These are phyloP conservation scores for Seiridium cupressi DNA, from an alignment of 2,329 filamentous ascomycete species.

Conservation along the genomic window DNA sequence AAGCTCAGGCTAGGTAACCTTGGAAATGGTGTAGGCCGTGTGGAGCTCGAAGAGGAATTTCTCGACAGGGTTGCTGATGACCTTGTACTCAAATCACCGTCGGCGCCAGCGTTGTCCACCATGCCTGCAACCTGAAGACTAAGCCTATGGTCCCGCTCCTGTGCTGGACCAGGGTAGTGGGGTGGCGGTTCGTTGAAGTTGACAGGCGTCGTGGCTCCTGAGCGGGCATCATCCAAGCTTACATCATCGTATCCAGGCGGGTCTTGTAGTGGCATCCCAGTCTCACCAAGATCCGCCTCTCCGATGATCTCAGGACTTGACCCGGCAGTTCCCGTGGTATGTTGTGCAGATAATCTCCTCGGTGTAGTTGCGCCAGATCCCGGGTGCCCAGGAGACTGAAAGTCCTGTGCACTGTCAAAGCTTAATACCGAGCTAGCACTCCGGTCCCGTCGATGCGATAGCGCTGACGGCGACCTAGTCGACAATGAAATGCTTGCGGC, in stretches of 20 bases:
- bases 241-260: conserved; percentile 56
- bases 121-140: conserved; percentile 29
- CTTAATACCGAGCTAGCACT: conserved; percentile 57
- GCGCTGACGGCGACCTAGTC: conserved; percentile 20
- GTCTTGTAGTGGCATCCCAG: conserved; percentile 38
- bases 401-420: conserved; percentile 43
- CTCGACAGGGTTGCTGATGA: background rate
- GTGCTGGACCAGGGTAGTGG: conserved; percentile 41
- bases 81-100: conserved; percentile 20
- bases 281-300: conserved; percentile 49
- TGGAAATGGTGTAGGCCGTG: conserved; percentile 24
- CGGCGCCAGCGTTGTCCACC: conserved; percentile 17
- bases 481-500: conserved; percentile 59
- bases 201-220: conserved; percentile 27
- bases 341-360: conserved; percentile 26
- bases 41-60: background rate
- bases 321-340: conserved; percentile 34
- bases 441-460: conserved; percentile 37
- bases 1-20: conserved; percentile 54
- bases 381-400: conserved; percentile 37
- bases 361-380: conserved; percentile 44
- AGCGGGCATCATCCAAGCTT: conserved; percentile 38
- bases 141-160: conserved; percentile 28
- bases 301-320: conserved; percentile 50
- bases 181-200: conserved; percentile 47